Evolutionary conservation across 495 filamentous ascomycete genomes (phyloP), one percentile per base, ranked within the genome.

Genomic region (Xylaria nigripes): DNA sequence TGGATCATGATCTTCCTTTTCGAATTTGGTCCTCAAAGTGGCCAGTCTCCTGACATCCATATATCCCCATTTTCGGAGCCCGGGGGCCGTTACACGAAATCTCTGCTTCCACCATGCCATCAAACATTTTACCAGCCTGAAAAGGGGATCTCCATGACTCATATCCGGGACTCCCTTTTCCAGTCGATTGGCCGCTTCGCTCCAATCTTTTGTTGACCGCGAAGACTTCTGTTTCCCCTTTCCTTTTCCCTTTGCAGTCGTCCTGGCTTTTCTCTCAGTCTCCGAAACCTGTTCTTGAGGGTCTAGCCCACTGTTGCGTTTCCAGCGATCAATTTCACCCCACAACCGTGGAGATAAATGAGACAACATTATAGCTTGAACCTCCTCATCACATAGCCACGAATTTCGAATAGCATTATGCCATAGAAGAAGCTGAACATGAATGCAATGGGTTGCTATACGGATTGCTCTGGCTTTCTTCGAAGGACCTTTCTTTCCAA

Each of bases 31-130:
- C 16, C 85, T 79, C 52, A 91, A 73, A 6, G 80, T 79, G 62
- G 88, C 81, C 10, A 97, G 66, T 23, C 77, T 75, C 36, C 80
- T 70, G 22, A 87, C 73, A 9, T 84, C 72, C 66, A 87, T 88
- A 64, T 97, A 96, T 2, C 93, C 93, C 61, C 82, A 76, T 69
- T 96, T 99, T 7, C 91, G 79, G n/a, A 97, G 61, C 0, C 86
- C 86, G 1, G 91, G 90, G 0, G 84, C 79, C 3, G 82, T 87
- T 46, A 94, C 77, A 6, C 72, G 76, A 66, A 94, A 99, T 36
- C 85, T 79, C 60, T 87, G 86, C 66, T 82, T 90, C 93, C 93
- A 99, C 76, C 86, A 95, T 1, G 83, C 78, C 15, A 85, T 70
- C 29, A 99, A 71, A 21, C 81, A 73, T 58, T 85, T 87, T 45